phyloP scores from a whole-genome alignment of 495 filamentous ascomycete genomes.

The Melanomma pulvis-pyrius region DNA sequence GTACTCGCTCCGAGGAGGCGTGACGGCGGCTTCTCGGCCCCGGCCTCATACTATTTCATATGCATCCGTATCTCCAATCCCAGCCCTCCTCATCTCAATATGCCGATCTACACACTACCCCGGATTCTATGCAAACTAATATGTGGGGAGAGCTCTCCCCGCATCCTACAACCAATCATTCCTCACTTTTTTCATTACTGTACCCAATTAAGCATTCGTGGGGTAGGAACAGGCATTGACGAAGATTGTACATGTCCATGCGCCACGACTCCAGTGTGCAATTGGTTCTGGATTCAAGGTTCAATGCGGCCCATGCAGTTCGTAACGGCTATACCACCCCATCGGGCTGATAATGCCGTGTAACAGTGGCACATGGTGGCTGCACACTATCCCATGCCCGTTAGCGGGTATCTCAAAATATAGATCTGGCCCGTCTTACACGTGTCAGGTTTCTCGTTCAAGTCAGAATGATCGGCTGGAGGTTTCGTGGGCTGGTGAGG shows the following conservation, averaged over 20 bases:
- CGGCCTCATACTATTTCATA: neutral
- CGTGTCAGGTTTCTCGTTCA: neutral
- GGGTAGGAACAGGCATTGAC: neutral
- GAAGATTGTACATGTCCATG: neutral
- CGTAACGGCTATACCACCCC: constrained; percentile 10
- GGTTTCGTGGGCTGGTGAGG: constrained; percentile 10
- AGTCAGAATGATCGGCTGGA: neutral
- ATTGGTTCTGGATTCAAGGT: neutral
- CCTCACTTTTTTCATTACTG: neutral
- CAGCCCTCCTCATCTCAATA: neutral
- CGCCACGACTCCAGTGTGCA: neutral
- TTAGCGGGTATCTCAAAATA: neutral
- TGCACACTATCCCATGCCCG: constrained; percentile 2
- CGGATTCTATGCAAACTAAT: constrained; percentile 6
- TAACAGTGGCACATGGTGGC: neutral
- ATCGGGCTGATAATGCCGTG: constrained; percentile 26
- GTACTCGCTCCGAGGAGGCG: neutral
- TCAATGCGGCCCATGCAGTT: neutral
- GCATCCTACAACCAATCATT: constrained; percentile 2
- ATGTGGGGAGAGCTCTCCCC: constrained; percentile 19
- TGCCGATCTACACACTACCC: constrained; percentile 14
- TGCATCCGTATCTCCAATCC: neutral
- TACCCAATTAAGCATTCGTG: neutral
- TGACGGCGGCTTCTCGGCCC: neutral
- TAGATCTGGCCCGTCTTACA: neutral